Evolutionary conservation across 2,329 filamentous ascomycete species (phyloP), one percentile per base, ranked within the genome.

Genomic region (Claviceps sorghi): DNA sequence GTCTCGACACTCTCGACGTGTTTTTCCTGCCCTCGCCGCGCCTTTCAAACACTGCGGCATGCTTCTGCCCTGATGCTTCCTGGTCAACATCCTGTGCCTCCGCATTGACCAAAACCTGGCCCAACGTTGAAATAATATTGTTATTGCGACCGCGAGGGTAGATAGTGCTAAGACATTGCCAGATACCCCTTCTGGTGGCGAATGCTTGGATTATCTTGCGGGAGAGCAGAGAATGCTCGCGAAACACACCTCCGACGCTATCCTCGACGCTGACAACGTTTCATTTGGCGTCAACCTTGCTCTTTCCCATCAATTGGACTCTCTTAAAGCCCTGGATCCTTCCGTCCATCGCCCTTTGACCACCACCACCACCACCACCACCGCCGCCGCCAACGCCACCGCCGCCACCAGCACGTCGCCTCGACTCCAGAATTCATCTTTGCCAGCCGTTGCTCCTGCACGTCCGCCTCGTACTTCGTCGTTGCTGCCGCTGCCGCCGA

Each of bases 401-500:
- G 49, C 47, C 29, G 47, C 46, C 45, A 50, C 45, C 30, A 46
- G 44, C 45, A 51, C 47, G 22, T 56, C 54, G 52, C 56, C 54
- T 48, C 60, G 54, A 54, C 58, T 55, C 49, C 59, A 54, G 54
- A 60, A 57, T 52, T 58, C 58, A 43, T 57, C 62, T 54, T 58
- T 61, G 57, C 60, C 64, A 54, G 60, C 59, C 43, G 60, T 60
- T 45, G 52, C 65, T 42, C 61, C 62, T 19, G 54, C 63, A 48
- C 66, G 65, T 44, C 66, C 67, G 43, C 69, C 70, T 48, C 69
- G 70, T 55, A 68, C 65, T 29, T 72, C 71, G 34, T 73, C 72
- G 45, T 64, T 74, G 51, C 62, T 72, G n/a, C 69, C 70, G 44
- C 65, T 69, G 38, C 62, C 65, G 56, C 62, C 50, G n/a, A 29